Evolutionary conservation across 495 filamentous ascomycete genomes (phyloP).

Genomic region (Durotheca rogersii): DNA sequence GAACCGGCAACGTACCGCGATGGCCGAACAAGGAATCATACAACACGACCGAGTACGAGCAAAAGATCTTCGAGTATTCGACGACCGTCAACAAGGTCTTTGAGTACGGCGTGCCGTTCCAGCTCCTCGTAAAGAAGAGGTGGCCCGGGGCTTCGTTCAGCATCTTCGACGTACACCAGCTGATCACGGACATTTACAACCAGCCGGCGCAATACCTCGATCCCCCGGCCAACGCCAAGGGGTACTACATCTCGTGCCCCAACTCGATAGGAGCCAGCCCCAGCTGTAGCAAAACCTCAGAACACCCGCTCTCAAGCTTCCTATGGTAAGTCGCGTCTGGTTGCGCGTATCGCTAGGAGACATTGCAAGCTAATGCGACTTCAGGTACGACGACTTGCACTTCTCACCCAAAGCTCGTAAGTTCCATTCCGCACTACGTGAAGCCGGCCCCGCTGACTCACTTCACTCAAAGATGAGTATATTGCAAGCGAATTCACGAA

Average conservation of each 20-base stretch:
- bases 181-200: conserved; percentile 64
- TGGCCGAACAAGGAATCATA: conserved; percentile 56
- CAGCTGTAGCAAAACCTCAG: conserved; percentile 35
- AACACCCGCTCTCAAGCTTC: conserved; percentile 41
- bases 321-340: conserved; percentile 38
- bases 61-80: conserved; percentile 63
- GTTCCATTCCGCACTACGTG: background rate
- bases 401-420: conserved; percentile 53
- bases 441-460: background rate
- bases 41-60: conserved; percentile 58
- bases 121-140: conserved; percentile 50
- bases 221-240: conserved; percentile 62
- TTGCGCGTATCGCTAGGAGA: conserved; percentile 28
- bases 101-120: conserved; percentile 59
- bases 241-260: conserved; percentile 55
- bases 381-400: conserved; percentile 62
- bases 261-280: conserved; percentile 32
- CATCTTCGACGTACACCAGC: conserved; percentile 62
- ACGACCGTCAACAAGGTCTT: conserved; percentile 62
- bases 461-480: conserved; percentile 3
- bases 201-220: conserved; percentile 60
- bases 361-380: conserved; percentile 52
- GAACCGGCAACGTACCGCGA: conserved; percentile 52
- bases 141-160: conserved; percentile 63
- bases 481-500: conserved; percentile 16